Conservation (phyloP, 352 stramenopile species). For the Hyaloperonospora brassicae region DNA sequence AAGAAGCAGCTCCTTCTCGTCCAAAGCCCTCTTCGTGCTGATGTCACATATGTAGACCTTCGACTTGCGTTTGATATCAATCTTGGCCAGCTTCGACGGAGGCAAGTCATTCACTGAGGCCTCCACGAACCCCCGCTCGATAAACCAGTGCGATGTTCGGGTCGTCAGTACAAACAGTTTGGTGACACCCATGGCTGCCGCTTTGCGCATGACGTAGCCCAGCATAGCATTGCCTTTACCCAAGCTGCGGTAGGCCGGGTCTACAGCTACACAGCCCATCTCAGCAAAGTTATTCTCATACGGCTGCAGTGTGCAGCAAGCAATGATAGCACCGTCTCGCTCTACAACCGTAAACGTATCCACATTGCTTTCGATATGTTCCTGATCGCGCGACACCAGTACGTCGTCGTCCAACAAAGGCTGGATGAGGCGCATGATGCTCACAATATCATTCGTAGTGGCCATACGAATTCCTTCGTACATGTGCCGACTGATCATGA, state of each 20-base stretch:
- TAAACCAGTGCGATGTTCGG: slow-evolving; percentile 97
- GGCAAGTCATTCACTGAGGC: slow-evolving; percentile 85
- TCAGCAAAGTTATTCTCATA: slow-evolving; percentile 87
- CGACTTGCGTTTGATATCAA: slow-evolving; percentile 77
- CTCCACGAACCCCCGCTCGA: slow-evolving; percentile 93
- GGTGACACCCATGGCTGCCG: slow-evolving; percentile 72
- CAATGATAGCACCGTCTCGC: slow-evolving; percentile 85
- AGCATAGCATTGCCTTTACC: slow-evolving; percentile 87
- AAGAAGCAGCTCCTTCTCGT: slow-evolving; percentile 80
- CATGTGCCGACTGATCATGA: slow-evolving; percentile 95
- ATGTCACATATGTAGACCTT: slow-evolving; percentile 88
- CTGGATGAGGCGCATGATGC: slow-evolving; percentile 84
- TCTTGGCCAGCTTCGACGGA: slow-evolving; percentile 61
- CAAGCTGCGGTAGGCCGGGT: slow-evolving; percentile 77
- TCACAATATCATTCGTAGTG: slow-evolving; percentile 87
- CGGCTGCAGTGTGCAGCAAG: slow-evolving; percentile 81
- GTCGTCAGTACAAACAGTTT: slow-evolving; percentile 97
- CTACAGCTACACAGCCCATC: slow-evolving; percentile 86
- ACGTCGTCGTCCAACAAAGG: slow-evolving; percentile 84
- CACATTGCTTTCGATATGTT: slow-evolving; percentile 86
- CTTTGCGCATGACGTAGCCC: slow-evolving; percentile 86
- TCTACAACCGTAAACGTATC: slow-evolving; percentile 84
- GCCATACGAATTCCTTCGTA: slow-evolving; percentile 93
- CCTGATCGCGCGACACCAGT: slow-evolving; percentile 79
- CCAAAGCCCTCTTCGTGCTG: slow-evolving; percentile 66